Percentiles rank a stretch among this genome's conserved stretches.
Conservation (phyloP, 164 flowering plant genomes). For the Stephania yunnanensis region DNA sequence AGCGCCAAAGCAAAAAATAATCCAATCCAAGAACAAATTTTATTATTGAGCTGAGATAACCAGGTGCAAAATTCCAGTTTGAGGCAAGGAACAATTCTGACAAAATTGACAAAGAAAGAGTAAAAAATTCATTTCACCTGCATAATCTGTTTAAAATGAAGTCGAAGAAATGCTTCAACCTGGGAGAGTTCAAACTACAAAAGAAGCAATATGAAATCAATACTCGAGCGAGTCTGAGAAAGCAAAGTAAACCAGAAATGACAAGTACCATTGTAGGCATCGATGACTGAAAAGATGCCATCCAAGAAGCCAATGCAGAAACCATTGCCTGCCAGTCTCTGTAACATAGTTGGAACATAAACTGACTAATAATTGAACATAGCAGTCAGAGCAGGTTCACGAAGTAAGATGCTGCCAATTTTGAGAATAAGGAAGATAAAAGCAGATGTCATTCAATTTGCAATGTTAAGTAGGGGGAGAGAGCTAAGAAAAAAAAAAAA, state of each 20-base stretch:
- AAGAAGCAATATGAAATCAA: slow-evolving; percentile 4
- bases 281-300: slow-evolving; percentile 25
- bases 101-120: slow-evolving; percentile 1
- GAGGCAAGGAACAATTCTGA: background rate
- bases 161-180: slow-evolving; percentile 21
- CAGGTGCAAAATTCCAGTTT: background rate
- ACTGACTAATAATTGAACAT: too few species aligned
- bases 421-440: background rate
- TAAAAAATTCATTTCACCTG: slow-evolving; percentile 17
- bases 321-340: slow-evolving; percentile 25
- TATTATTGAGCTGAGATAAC: slow-evolving; percentile 1
- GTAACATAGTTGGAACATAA: slow-evolving; percentile 1
- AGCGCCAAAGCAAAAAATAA: background rate
- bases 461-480: background rate
- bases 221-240: background rate
- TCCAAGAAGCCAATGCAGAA: slow-evolving; percentile 25
- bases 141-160: slow-evolving; percentile 24
- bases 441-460: background rate
- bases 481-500: background rate
- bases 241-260: slow-evolving; percentile 4
- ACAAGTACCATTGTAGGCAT: slow-evolving; percentile 23
- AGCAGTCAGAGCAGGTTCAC: background rate
- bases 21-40: background rate
- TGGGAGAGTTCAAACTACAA: slow-evolving; percentile 19
- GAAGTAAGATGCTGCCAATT: background rate